phyloP scores from a whole-genome alignment of 179 eudicot genomes.

The Heliamphora pulchella region DNA sequence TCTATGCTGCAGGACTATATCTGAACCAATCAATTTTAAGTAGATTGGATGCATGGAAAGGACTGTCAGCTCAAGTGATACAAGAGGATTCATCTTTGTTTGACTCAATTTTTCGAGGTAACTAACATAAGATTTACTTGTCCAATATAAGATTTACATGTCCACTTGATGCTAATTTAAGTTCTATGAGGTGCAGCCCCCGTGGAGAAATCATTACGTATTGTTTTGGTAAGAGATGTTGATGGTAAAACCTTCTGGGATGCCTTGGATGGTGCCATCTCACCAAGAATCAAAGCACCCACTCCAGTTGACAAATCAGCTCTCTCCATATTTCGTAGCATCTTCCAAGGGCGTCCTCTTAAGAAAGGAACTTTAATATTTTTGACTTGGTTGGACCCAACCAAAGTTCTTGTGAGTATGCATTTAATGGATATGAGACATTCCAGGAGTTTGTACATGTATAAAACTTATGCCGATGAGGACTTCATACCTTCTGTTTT shows the following conservation, averaged over 20 bases:
- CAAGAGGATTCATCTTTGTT: conserved; percentile 47
- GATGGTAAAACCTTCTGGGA: conserved; percentile 98
- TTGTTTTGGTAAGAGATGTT: conserved; percentile 78
- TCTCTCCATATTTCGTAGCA: conserved; percentile 57
- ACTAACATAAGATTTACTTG: conserved; percentile 1
- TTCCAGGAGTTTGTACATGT: background rate
- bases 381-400: conserved; percentile 76
- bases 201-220: conserved; percentile 75
- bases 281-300: conserved; percentile 59
- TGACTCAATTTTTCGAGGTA: conserved; percentile 63
- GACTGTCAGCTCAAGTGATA: conserved; percentile 44
- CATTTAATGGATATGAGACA: background rate
- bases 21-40: conserved; percentile 41
- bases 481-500: background rate
- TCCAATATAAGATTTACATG: background rate
- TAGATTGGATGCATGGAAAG: conserved; percentile 51
- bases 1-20: conserved; percentile 91
- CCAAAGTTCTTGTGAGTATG: conserved; percentile 67
- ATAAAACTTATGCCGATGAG: background rate
- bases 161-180: background rate
- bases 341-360: conserved; percentile 63
- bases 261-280: conserved; percentile 83
- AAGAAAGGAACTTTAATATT: conserved; percentile 75
- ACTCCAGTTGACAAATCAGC: conserved; percentile 58
- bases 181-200: conserved; percentile 48